Evolutionary conservation across 2,329 filamentous ascomycete species (phyloP).

Genomic region (Fusarium virguliforme): DNA sequence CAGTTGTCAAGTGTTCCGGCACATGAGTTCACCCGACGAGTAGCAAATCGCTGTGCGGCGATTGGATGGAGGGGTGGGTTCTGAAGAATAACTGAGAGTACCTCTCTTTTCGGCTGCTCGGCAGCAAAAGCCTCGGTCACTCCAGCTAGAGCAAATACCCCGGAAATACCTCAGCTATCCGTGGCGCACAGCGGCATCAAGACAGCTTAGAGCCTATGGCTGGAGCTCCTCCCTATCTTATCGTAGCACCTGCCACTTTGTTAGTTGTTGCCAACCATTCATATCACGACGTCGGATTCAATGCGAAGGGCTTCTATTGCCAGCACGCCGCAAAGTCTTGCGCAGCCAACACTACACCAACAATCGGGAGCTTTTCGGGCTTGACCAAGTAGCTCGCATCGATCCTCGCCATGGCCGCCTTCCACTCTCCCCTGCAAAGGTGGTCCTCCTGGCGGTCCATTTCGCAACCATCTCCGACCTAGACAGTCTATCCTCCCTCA

Average conservation of each 20-base stretch:
- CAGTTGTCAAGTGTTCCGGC: slow-evolving; percentile 42
- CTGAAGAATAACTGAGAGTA: slow-evolving; percentile 27
- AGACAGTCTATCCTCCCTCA: slow-evolving; percentile 72
- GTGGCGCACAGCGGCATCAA: slow-evolving; percentile 15
- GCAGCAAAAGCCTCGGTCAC: neutral
- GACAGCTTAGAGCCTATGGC: slow-evolving; percentile 17
- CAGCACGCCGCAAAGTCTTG: neutral
- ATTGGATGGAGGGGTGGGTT: slow-evolving; percentile 43
- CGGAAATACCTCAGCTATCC: slow-evolving; percentile 1
- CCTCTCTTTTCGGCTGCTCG: neutral
- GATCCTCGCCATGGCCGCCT: slow-evolving; percentile 45
- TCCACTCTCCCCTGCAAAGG: slow-evolving; percentile 75
- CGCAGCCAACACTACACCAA: neutral
- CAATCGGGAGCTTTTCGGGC: neutral
- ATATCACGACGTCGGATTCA: slow-evolving; percentile 27
- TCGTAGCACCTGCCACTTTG: slow-evolving; percentile 35
- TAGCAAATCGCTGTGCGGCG: slow-evolving; percentile 47
- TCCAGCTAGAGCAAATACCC: slow-evolving; percentile 12
- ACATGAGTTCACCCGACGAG: slow-evolving; percentile 51
- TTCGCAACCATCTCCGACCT: slow-evolving; percentile 78
- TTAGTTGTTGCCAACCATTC: slow-evolving; percentile 30
- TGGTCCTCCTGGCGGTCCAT: slow-evolving; percentile 81
- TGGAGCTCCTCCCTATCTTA: slow-evolving; percentile 31
- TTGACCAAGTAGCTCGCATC: neutral
- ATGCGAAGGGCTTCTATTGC: slow-evolving; percentile 3